Evolutionary conservation across 495 filamentous ascomycete genomes (phyloP), one percentile per base, ranked within the genome.

Genomic region (Rusavskia elegans): DNA sequence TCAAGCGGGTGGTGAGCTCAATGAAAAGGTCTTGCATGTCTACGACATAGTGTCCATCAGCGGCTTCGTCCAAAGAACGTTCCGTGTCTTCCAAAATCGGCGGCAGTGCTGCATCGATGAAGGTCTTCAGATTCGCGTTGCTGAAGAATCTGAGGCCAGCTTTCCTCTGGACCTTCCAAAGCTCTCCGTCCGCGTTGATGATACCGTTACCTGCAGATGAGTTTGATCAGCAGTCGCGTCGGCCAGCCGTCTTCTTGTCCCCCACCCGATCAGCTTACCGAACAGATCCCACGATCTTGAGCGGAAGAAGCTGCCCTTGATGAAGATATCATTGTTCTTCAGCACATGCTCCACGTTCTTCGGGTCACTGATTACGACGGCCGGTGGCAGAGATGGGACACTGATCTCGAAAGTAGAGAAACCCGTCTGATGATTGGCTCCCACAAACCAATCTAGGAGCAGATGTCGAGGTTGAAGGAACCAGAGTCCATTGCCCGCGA

Each of bases 111-210:
- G 74, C 59, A 41, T 80, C 74, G 21, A 74, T 76, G 36, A 81
- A 65, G n/a, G 70, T 68, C 17, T 72, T 68, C 10, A 80, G 57
- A 49, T 80, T 79, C 45, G 76, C 60, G 25, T 67, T 67, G 57
- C 63, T 81, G 53, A 81, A 74, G 54, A 80, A 80, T 14, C 70
- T 63, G 16, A 76, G 58, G 1, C 78, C 78, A 32, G 78, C 77
- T 59, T 79, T 80, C 29, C 78, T 64, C 58, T 81, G 78, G 1
- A 71, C 63, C 53, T 70, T 77, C 77, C 78, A 80, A 37, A 79
- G 55, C 16, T 78, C 75, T 11, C 78, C 78, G 51, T 81, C 78
- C 19, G 73, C 72, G 55, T 80, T 81, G 55, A 81, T 80, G 58
- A 81, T 81, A 11, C 78, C 78, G 48, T 77, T 71, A 0, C 77